These are phyloP conservation scores for Malassezia obtusa DNA, from an alignment of 1,284 basidiomycete species.

Conservation along the genomic window DNA sequence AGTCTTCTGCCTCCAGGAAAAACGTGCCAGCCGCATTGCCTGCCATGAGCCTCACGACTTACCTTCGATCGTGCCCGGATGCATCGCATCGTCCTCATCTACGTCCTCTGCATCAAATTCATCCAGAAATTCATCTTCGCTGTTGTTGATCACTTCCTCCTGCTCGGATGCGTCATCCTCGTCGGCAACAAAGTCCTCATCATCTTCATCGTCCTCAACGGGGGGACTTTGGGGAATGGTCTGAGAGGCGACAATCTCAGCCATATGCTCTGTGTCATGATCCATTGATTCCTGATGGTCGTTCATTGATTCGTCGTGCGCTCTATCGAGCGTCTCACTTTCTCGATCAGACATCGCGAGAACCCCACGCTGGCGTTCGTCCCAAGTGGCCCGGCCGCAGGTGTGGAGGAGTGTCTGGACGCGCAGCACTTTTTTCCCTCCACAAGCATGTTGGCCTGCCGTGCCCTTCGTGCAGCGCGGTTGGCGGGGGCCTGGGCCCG, in stretches of 20 bases:
- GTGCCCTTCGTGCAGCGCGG: no score
- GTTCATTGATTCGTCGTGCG: no score
- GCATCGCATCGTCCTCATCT: slow-evolving; percentile 16
- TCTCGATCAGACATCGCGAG: background rate
- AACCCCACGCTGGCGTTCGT: background rate
- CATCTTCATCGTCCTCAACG: slow-evolving; percentile 4
- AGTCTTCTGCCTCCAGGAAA: slow-evolving; percentile 3
- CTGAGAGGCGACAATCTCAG: background rate
- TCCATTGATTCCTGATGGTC: background rate
- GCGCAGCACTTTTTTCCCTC: no score
- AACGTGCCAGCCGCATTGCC: slow-evolving; percentile 15
- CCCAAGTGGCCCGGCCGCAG: background rate
- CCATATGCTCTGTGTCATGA: background rate
- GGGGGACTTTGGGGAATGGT: background rate
- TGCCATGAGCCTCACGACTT: slow-evolving; percentile 21
- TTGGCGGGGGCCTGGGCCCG: no score
- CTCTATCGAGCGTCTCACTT: background rate
- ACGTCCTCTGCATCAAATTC: slow-evolving; percentile 26
- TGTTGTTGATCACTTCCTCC: background rate
- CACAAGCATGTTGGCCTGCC: no score
- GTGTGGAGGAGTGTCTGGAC: no score
- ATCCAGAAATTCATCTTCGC: slow-evolving; percentile 5
- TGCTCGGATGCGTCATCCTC: slow-evolving; percentile 17
- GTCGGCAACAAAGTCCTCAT: slow-evolving; percentile 15
- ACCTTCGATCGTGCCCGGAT: slow-evolving; percentile 15